Evolutionary conservation across 352 stramenopile genomes (phyloP).

Genomic region (Lagenidium giganteum): DNA sequence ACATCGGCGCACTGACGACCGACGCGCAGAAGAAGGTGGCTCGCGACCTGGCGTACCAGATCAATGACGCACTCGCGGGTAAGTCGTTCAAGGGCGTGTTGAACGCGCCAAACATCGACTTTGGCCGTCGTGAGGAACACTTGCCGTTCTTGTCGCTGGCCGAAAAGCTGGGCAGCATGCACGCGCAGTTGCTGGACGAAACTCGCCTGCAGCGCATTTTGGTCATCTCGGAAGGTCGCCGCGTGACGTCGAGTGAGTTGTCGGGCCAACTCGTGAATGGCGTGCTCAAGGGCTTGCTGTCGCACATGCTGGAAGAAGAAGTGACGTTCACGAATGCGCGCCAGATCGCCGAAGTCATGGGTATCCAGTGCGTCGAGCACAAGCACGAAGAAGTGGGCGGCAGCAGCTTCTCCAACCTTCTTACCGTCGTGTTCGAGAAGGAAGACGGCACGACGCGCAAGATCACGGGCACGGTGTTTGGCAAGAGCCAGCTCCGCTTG

Average conservation of each 20-base stretch:
- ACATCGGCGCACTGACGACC: constrained; percentile 93
- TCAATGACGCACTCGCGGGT: constrained; percentile 89
- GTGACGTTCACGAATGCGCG: constrained; percentile 89
- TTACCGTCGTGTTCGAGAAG: constrained; percentile 91
- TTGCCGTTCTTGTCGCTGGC: constrained; percentile 85
- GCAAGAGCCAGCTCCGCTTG: constrained; percentile 80
- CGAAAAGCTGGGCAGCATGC: constrained; percentile 89
- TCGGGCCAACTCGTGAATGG: constrained; percentile 82
- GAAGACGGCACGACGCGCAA: constrained; percentile 75
- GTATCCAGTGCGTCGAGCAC: constrained; percentile 87
- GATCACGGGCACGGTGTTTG: constrained; percentile 89
- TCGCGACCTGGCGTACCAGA: constrained; percentile 85
- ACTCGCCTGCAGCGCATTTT: constrained; percentile 60
- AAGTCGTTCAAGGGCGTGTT: constrained; percentile 92
- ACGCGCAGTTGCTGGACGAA: constrained; percentile 79
- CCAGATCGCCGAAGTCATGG: constrained; percentile 82
- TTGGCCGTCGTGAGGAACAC: constrained; percentile 69
- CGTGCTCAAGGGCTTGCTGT: constrained; percentile 88
- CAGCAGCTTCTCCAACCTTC: constrained; percentile 85
- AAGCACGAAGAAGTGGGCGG: constrained; percentile 74
- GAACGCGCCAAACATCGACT: constrained; percentile 94
- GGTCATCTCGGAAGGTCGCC: constrained; percentile 76
- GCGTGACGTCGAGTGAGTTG: constrained; percentile 77
- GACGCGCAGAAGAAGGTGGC: constrained; percentile 94
- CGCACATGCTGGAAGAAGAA: constrained; percentile 88